A percentile compares a stretch with the other conserved stretches of the same genome.
Conservation (phyloP, 257 asterid species). For the Solanum paucissectum region DNA sequence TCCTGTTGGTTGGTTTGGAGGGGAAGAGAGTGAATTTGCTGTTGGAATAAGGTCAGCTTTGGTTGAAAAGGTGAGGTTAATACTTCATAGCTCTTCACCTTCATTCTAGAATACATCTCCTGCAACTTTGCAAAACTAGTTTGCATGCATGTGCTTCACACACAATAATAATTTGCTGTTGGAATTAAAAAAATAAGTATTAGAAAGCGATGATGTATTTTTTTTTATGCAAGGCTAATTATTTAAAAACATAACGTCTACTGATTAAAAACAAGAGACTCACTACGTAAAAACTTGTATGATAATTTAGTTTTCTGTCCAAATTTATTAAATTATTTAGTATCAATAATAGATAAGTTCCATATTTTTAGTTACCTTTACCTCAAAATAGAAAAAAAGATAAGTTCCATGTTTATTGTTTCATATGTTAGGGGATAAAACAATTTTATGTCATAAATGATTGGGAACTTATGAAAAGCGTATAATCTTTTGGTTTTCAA, state of each 20-base stretch:
- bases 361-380: background rate
- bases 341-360: background rate
- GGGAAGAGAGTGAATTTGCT: slow-evolving; percentile 89
- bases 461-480: background rate
- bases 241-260: background rate
- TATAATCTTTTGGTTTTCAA: background rate
- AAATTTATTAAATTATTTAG: background rate
- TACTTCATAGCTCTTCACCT: background rate
- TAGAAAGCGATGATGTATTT: background rate
- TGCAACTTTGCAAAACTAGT: background rate
- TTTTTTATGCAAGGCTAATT: background rate
- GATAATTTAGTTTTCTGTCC: background rate
- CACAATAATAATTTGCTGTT: background rate
- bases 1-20: slow-evolving; percentile 99
- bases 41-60: slow-evolving; percentile 97
- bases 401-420: background rate
- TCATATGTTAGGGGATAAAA: background rate
- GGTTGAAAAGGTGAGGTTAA: slow-evolving; percentile 62
- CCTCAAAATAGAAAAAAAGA: background rate
- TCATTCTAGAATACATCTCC: background rate
- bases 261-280: background rate
- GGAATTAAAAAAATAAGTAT: background rate
- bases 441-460: background rate
- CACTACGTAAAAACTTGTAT: background rate
- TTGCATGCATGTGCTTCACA: background rate